Percentiles rank a stretch among this genome's conserved stretches.
These are phyloP conservation scores for Sanguinoderma infundibulare DNA, from an alignment of 1,284 basidiomycete species.

Conservation along the genomic window DNA sequence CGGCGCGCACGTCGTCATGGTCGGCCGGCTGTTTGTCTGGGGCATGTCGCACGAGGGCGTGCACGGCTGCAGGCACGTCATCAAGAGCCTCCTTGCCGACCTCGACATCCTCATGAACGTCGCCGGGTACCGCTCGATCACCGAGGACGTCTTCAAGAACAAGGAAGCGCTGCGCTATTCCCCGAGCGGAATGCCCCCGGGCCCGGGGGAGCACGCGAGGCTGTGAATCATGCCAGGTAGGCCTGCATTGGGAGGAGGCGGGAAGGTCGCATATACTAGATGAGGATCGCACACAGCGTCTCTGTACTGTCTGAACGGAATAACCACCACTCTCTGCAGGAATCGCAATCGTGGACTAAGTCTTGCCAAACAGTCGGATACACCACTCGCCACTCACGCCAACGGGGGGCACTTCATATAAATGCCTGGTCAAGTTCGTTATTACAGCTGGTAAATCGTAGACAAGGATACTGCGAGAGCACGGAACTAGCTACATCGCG, in stretches of 20 bases:
- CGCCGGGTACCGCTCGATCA: constrained; percentile 47
- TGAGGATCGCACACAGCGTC: background rate
- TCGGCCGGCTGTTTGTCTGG: constrained; percentile 54
- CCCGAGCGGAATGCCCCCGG: constrained; percentile 42
- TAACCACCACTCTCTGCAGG: background rate
- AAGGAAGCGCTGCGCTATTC: constrained; percentile 42
- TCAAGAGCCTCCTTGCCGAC: constrained; percentile 64
- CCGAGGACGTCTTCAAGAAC: constrained; percentile 42
- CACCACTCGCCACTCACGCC: background rate
- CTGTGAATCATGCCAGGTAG: constrained; percentile 27
- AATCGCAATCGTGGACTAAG: background rate
- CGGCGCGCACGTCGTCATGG: constrained; percentile 49
- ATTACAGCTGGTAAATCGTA: no score
- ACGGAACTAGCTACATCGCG: no score
- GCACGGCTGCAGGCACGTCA: constrained; percentile 56
- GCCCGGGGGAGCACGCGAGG: constrained; percentile 44
- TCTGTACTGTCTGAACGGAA: background rate
- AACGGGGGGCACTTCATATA: background rate
- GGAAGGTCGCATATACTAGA: background rate
- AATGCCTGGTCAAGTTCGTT: no score
- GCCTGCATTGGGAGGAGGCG: background rate
- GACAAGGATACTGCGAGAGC: no score
- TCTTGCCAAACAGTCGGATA: background rate
- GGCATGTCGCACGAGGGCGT: constrained; percentile 55
- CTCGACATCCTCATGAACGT: constrained; percentile 62